Base-by-base conservation (phyloP, 1,139 yeast species). In the Yamadazyma jaroonii region DNA sequence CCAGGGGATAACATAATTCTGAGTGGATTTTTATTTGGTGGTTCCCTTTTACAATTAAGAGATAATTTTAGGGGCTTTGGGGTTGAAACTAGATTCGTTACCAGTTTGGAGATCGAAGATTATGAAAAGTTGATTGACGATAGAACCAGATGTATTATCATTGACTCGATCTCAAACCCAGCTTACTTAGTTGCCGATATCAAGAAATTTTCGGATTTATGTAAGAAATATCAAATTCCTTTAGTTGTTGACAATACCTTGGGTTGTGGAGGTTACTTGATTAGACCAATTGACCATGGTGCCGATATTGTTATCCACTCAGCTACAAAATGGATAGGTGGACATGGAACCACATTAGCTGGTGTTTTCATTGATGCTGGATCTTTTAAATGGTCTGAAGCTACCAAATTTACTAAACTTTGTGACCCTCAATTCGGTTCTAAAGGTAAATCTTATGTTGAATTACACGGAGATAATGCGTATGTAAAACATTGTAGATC, bases 251-350 rank as follows among this genome's bases (percentile, higher is more conserved):
- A 90, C 67, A 90, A 90, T 78, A 90, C 97, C 15, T 89, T 89
- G 53, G 97, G 96, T 57, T 96, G 96, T 33, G 96, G 95, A 61
- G 97, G 97, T 35, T 88, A 68, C 71, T 77, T 85, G 54, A 76
- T 87, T 45, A 80, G 77, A 52, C 97, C 97, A 45, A 63, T 90
- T 48, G 84, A 83, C 45, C 83, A 77, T 54, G 97, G 97, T 49
- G 97, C 87, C 29, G 95, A 87, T 57, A 83, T 87, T 42, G 74
- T 76, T 29, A 74, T 74, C 23, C 96, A 89, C 64, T 89, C 96
- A 38, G 96, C 96, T 39, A 90, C 97, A 40, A 90, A 90, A 64
- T 90, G 96, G 96, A 88, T 90, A 49, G 96, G 96, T 48, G 97
- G 96, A 45, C 97, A 90, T 59, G 97, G 97, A 56, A 87, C 87